phyloP scores from a whole-genome alignment of 2,329 filamentous ascomycete genomes.

The Xylaria sp. region DNA sequence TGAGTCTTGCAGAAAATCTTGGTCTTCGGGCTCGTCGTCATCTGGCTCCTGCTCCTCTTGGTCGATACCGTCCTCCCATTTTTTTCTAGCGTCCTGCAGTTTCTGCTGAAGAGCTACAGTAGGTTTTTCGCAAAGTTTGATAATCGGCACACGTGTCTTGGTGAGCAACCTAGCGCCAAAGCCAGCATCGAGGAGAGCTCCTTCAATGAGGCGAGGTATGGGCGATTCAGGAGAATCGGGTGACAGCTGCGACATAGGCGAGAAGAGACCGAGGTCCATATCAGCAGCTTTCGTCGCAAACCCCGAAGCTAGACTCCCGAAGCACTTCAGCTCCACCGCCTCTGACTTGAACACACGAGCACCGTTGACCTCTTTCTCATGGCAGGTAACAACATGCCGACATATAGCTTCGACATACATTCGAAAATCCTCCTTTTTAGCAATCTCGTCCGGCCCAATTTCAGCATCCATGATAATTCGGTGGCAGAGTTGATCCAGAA shows the following conservation, averaged over 20 bases:
- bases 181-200: conserved; percentile 75
- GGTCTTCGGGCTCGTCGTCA: conserved; percentile 48
- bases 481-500: conserved; percentile 61
- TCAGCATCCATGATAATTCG: conserved; percentile 66
- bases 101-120: conserved; percentile 67
- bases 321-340: conserved; percentile 77
- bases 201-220: conserved; percentile 80
- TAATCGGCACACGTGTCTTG: conserved; percentile 83
- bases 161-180: conserved; percentile 81
- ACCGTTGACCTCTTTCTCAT: conserved; percentile 58
- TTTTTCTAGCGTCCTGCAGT: conserved; percentile 71
- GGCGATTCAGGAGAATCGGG: conserved; percentile 65
- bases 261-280: conserved; percentile 86
- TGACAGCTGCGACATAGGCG: conserved; percentile 66
- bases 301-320: conserved; percentile 84
- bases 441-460: conserved; percentile 71
- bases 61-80: conserved; percentile 72
- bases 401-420: conserved; percentile 71
- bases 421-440: conserved; percentile 78
- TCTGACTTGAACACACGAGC: conserved; percentile 59
- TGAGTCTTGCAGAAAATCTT: conserved; percentile 32
- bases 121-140: conserved; percentile 84
- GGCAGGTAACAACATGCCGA: conserved; percentile 63
- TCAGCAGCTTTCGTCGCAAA: conserved; percentile 90
- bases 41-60: conserved; percentile 53